These are phyloP conservation scores for Chionographis japonica DNA, from an alignment of 106 monocot genomes.

Conservation along the genomic window DNA sequence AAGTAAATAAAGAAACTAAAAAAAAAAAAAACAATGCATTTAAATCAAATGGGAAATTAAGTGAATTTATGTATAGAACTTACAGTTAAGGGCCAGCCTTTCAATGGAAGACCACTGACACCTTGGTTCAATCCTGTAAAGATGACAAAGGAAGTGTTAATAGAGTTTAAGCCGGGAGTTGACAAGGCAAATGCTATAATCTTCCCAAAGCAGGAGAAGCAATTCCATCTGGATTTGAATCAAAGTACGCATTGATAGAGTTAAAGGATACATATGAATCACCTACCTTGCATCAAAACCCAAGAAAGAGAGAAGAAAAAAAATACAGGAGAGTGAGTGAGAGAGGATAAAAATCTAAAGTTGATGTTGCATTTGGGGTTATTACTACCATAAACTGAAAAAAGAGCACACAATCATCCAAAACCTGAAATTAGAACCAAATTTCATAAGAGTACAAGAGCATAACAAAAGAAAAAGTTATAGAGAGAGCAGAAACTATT, in stretches of 20 bases:
- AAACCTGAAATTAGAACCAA: too few species aligned
- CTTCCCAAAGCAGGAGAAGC: too few species aligned
- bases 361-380: not conserved
- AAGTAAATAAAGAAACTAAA: not conserved
- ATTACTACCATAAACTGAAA: too few species aligned
- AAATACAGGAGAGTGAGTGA: not conserved
- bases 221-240: too few species aligned
- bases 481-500: too few species aligned
- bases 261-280: too few species aligned
- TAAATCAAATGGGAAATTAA: not conserved
- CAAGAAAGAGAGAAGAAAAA: not conserved
- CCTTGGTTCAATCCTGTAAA: conserved; percentile 59
- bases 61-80: conserved; percentile 10
- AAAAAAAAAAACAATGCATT: not conserved
- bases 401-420: too few species aligned
- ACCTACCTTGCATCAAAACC: too few species aligned
- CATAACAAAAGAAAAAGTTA: too few species aligned
- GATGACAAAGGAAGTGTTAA: not conserved
- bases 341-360: not conserved
- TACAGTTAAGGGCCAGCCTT: conserved; percentile 66
- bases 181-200: not conserved
- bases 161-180: not conserved
- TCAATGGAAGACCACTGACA: conserved; percentile 37
- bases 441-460: too few species aligned
- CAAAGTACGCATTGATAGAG: too few species aligned